Percentiles rank a stretch among this genome's conserved stretches.
Evolutionary conservation across 257 asterid genomes (phyloP).

Genomic region (Striga asiatica): DNA sequence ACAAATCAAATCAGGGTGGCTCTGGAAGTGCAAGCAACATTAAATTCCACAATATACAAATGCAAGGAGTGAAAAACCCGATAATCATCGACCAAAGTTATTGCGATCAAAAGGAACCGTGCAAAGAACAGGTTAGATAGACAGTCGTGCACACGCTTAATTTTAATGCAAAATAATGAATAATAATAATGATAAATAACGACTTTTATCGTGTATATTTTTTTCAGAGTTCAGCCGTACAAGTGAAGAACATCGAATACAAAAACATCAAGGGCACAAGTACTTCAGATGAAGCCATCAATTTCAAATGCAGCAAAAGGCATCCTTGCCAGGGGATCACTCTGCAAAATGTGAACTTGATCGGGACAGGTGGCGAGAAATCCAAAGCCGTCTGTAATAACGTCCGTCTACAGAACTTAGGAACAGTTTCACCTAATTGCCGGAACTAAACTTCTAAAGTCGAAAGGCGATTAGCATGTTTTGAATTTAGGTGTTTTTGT

Average conservation of each 20-base stretch:
- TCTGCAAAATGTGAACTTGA: slow-evolving; percentile 46
- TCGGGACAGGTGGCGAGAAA: slow-evolving; percentile 21
- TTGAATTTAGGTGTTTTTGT: neutral
- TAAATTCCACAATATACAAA: slow-evolving; percentile 43
- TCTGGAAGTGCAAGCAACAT: slow-evolving; percentile 73
- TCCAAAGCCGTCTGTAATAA: slow-evolving; percentile 46
- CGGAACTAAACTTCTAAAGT: slow-evolving; percentile 11
- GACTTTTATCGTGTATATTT: too few relatives aligned
- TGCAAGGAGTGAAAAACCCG: slow-evolving; percentile 60
- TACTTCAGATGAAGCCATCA: slow-evolving; percentile 41
- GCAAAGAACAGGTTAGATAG: slow-evolving; percentile 45
- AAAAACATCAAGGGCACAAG: slow-evolving; percentile 66
- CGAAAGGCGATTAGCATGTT: neutral
- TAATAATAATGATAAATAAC: too few relatives aligned
- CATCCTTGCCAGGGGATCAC: slow-evolving; percentile 52
- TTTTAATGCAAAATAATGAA: too few relatives aligned
- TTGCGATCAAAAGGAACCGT: slow-evolving; percentile 56
- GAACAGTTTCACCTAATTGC: slow-evolving; percentile 53
- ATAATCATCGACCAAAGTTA: slow-evolving; percentile 71
- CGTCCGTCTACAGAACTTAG: slow-evolving; percentile 24
- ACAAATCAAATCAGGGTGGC: slow-evolving; percentile 53
- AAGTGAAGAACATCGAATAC: slow-evolving; percentile 44
- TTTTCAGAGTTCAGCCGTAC: slow-evolving; percentile 45
- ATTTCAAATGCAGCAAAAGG: slow-evolving; percentile 41
- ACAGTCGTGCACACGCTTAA: too few relatives aligned